Evolutionary conservation across 805 yeast genomes (phyloP), one percentile per base, ranked within the genome.

Genomic region (Debaryomyces hansenii): DNA sequence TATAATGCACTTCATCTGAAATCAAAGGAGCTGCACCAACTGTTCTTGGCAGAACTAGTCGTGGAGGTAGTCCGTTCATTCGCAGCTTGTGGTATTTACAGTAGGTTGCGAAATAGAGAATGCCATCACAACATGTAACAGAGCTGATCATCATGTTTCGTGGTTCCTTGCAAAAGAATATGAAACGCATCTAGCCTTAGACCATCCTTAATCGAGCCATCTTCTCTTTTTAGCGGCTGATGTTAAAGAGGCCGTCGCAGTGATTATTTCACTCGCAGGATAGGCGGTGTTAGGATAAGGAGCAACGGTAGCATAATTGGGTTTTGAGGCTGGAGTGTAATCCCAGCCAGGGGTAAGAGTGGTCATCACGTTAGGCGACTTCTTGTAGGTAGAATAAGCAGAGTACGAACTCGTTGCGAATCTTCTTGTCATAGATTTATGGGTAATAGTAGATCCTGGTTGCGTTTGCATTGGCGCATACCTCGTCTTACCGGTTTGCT

Each of bases 381-480:
- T 55, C 14, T 67, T 58, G 24, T 66, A 35, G 0, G 87, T 68
- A 10, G 80, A 55, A 67, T 74, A 90, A 56, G 79, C 79, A 8
- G 68, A 55, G 45, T 79, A 87, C 0, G 87, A 72, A 45, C 89
- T 80, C 0, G 96, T 79, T 14, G 92, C 82, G 62, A 67, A 84
- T 53, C 81, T 73, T 54, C 83, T 77, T 9, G 85, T 62, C 84
- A 91, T 85, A 3, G 84, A 66, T 8, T 85, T 75, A 33, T 73
- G 79, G 0, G 96, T 87, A 20, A 90, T 79, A 8, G 68, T 69
- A 1, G 86, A 59, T 3, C 85, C 87, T 4, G 99, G 97, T 66
- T 90, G 96, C 48, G 74, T 63, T 69, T 91, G 97, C 96, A 90
- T 89, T 44, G 97, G 97, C 1, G 98, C 97, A 64, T 69, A 88